These are phyloP conservation scores for Clitocybe nebularis DNA, from an alignment of 1,284 basidiomycete species.

Conservation along the genomic window DNA sequence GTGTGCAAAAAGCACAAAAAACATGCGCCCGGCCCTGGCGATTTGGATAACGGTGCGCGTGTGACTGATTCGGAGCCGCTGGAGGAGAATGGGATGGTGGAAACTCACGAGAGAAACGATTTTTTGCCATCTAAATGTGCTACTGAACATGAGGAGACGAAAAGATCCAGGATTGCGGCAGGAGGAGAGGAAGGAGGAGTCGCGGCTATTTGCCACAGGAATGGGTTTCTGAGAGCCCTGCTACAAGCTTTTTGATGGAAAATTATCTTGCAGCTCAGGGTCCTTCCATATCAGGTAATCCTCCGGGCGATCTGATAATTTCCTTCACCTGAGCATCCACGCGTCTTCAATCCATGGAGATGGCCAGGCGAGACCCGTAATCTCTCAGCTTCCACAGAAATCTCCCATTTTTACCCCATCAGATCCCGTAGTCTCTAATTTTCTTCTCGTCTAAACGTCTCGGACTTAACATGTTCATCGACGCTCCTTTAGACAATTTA, in stretches of 20 bases:
- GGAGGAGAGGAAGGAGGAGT: not conserved
- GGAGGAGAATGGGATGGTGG: slow-evolving; percentile 5
- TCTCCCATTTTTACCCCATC: not conserved
- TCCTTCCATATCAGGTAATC: slow-evolving; percentile 2
- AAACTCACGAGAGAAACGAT: slow-evolving; percentile 43
- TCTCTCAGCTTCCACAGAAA: not conserved
- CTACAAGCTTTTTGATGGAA: slow-evolving; percentile 10
- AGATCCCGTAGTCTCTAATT: not conserved
- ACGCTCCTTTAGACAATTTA: not conserved
- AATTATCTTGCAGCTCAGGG: slow-evolving; percentile 3
- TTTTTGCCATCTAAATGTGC: slow-evolving; percentile 42
- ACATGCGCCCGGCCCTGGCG: slow-evolving; percentile 13
- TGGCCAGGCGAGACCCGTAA: not conserved
- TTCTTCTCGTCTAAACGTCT: not conserved
- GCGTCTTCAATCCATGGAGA: not conserved
- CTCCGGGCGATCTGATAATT: not conserved
- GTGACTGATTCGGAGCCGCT: slow-evolving; percentile 18
- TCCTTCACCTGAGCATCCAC: not conserved
- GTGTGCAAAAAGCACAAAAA: slow-evolving; percentile 7
- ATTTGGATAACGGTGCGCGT: slow-evolving; percentile 18
- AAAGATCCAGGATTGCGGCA: slow-evolving; percentile 40
- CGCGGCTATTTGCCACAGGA: slow-evolving; percentile 11
- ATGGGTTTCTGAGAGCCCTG: slow-evolving; percentile 1
- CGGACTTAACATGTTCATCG: not conserved
- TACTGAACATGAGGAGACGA: slow-evolving; percentile 46